Evolutionary conservation across 2,329 filamentous ascomycete species (phyloP), one percentile per base, ranked within the genome.

Genomic region (Didymella glomerata): DNA sequence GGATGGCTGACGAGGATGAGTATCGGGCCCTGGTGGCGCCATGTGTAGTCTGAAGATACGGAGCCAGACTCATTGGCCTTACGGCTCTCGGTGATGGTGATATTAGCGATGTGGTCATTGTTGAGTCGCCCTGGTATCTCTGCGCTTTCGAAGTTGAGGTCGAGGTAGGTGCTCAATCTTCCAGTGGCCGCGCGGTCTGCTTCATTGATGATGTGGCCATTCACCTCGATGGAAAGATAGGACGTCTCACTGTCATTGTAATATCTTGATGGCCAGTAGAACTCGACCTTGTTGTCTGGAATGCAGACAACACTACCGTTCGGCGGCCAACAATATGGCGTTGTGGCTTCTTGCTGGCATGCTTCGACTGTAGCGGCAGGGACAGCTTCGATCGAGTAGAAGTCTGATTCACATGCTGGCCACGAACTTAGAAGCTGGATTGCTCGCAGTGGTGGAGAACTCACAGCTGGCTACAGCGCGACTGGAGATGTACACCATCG

Each of bases 251-350:
- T 48, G 13, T 58, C 34, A 20, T 50, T 14, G 58, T 65, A 68
- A 55, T 52, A 64, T 0, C n/a, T 13, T 9, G 46, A 20, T 4
- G 67, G 65, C 62, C 62, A 68, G 44, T 47, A 66, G 56, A 66
- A 52, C 45, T 40, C 13, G 0, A 57, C 24, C 18, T 9, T 10
- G 14, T 20, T 22, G 13, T 10, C 8, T 27, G 51, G 48, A 14
- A 27, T 27, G 52, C 66, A 68, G 42, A 69, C 63, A 9, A 64
- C 54, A 4, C 61, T 65, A 32, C 63, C 60, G 24, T 68, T 67
- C 0, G 58, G 64, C 3, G 67, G 66, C 49, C 53, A 69, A 58
- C 66, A 69, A 47, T 60, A 66, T 20, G 61, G 48, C n/a, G 60
- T 62, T 5, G 58, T 52, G 11, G 57, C 57, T 24, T 42, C 55